Conservation (phyloP, 306 rosid genomes). For the Dryas alaskensis region DNA sequence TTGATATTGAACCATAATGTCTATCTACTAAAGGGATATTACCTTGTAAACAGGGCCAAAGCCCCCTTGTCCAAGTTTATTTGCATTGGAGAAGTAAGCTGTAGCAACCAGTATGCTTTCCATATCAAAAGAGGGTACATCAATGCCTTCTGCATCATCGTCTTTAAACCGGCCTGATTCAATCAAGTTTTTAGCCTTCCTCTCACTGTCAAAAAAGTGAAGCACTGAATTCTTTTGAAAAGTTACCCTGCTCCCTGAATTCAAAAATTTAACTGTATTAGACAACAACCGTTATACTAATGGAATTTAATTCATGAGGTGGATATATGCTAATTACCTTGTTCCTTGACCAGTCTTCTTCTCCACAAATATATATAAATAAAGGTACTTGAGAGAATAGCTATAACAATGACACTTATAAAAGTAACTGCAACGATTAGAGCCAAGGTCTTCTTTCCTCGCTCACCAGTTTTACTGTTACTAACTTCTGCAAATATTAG, state of each 20-base stretch:
- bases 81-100: constrained; percentile 46
- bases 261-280: constrained; percentile 32
- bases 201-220: constrained; percentile 41
- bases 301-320: not conserved
- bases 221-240: constrained; percentile 42
- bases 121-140: constrained; percentile 61
- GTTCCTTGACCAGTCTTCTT: constrained; percentile 37
- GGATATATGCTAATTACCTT: constrained; percentile 41
- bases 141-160: constrained; percentile 53
- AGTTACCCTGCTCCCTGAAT: constrained; percentile 51
- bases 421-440: constrained; percentile 39
- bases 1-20: not conserved
- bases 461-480: constrained; percentile 25
- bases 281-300: constrained; percentile 1
- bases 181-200: constrained; percentile 42
- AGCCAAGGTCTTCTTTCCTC: constrained; percentile 35
- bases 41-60: constrained; percentile 82
- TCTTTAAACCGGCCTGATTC: constrained; percentile 54
- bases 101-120: constrained; percentile 61
- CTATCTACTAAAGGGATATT: not conserved
- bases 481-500: constrained; percentile 34
- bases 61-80: constrained; percentile 81
- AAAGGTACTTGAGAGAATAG: constrained; percentile 44
- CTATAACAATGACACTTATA: constrained; percentile 32
- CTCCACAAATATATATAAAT: constrained; percentile 42